Evolutionary conservation across 2,329 filamentous ascomycete species (phyloP), one percentile per base, ranked within the genome.

Genomic region (Apiospora arundinis): DNA sequence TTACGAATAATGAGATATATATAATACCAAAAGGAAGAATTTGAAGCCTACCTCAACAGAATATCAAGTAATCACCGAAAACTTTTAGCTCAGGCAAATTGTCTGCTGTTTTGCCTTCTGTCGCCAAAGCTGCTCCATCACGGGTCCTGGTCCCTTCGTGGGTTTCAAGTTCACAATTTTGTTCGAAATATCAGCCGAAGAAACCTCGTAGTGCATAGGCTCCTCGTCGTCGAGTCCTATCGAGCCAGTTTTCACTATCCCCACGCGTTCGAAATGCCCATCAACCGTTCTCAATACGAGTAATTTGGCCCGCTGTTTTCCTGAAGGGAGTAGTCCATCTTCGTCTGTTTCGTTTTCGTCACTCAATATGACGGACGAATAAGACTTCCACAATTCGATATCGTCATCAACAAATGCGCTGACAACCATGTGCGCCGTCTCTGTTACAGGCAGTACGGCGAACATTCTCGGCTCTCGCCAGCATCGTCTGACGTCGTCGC

Each of bases 1-100:
- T 63, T 63, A 63, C n/a, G 56, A 63, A 40, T 63, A 40, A 63
- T 63, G 56, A 63, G 32, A 63, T 40, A 63, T 40, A 40, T 23
- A 18, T 60, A 32, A 60, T 60, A 60, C 28, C 25, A 60, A 60
- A 37, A 45, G 14, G 23, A 60, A 21, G 8, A 3, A 2, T 37
- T 60, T 4, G 21, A 9, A 0, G 8, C 5, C 14, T 4, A 60
- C 28, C 1, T 8, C 7, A 16, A 2, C 11, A 45, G 42, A 1
- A 45, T 0, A 0, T 16, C 5, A 60, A 32, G 32, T 4, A 0
- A 16, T 45, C 16, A 12, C 40, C 40, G 2, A 4, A 37, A 6
- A 21, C 14, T 0, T 21, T 37, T 11, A 60, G 7, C 28, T 18
- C 28, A 37, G 21, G 7, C 52, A 37, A 28, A 60, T 32, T 0